Base-by-base conservation (phyloP, 768 basidiomycete genomes). In the Tulasnella sp. region DNA sequence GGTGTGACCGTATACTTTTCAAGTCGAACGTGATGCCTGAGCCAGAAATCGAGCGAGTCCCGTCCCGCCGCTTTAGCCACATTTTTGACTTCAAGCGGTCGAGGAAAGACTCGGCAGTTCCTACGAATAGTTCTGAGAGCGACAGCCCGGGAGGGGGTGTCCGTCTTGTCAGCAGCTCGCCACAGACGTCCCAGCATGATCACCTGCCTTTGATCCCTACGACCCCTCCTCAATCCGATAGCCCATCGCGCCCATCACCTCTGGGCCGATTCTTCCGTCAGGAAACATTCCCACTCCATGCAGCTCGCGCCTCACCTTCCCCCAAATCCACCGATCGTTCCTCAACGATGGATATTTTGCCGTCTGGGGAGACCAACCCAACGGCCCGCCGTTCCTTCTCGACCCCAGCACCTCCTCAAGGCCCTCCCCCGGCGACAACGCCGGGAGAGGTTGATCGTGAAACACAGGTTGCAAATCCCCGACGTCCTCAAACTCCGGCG, bases 1-100 rank as follows among this genome's bases (percentile, higher is more conserved):
- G 91, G 91, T 94, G 93, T 80, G 93, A 94, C 81, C 89, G 93
- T 25, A 92, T 94, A 67, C 83, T 94, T 5, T 94, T 90, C 89
- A 94, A 93, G 82, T 86, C 91, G 6, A 93, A 90, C 0, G 85
- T 91, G 22, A 45, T 71, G 14, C 82, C 83, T 0, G 84, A 86
- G 34, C 81, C 83, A 11, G 86, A 85, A 42, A 84, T 83, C 19
- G 84, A 86, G 12, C 83, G 83, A n/a, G 39, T 71, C 80, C 36
- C 85, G 85, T 49, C 84, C 91, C 71, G 87, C 34, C 86, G 87
- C 52, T 84, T 91, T 72, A 84, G 91, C 74, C 84, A 83, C 15
- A 71, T 68, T 12, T 67, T 78, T 37, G 52, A 12, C 31, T 54
- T 78, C 25, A 67, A 39, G 39, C 77, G 77, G 9, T 34, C 31